A percentile compares a stretch with the other conserved stretches of the same genome.
phyloP scores from a whole-genome alignment of 495 filamentous ascomycete genomes.

The Podospora pseudocomata region DNA sequence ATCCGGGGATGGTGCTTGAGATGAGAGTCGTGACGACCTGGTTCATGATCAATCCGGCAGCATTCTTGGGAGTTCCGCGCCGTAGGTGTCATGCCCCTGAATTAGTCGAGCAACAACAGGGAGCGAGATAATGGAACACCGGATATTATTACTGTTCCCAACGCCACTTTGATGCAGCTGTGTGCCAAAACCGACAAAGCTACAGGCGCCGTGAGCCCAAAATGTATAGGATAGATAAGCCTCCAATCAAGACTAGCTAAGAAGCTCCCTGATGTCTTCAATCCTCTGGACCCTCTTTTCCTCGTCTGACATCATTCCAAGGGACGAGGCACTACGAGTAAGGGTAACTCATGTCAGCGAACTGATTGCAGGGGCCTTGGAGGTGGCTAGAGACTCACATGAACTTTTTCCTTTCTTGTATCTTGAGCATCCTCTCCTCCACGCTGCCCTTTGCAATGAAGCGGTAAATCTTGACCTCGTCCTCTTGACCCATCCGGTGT shows the following conservation, averaged over 20 bases:
- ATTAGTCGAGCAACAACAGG: too few relatives aligned
- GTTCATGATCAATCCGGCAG: background rate
- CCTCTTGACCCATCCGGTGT: conserved; percentile 94
- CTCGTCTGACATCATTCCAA: conserved; percentile 92
- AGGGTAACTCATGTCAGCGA: conserved; percentile 4
- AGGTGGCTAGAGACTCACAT: conserved; percentile 53
- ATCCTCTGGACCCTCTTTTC: conserved; percentile 87
- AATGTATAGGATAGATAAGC: background rate
- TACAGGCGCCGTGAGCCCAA: too few relatives aligned
- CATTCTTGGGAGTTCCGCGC: too few relatives aligned
- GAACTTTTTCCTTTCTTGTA: conserved; percentile 95
- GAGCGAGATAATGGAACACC: too few relatives aligned
- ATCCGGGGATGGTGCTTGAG: background rate
- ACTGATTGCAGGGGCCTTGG: background rate
- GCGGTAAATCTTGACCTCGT: conserved; percentile 77
- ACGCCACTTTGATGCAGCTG: too few relatives aligned
- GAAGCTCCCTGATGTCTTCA: conserved; percentile 89
- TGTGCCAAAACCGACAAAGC: too few relatives aligned
- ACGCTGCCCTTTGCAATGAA: conserved; percentile 90
- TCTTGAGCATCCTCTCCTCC: conserved; percentile 87
- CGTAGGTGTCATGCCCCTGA: too few relatives aligned
- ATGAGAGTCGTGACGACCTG: background rate
- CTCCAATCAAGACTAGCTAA: conserved; percentile 52
- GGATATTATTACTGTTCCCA: too few relatives aligned
- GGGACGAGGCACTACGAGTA: conserved; percentile 68